Evolutionary conservation across 768 basidiomycete species (phyloP), one percentile per base, ranked within the genome.

Genomic region (Tephrocybe sp.): DNA sequence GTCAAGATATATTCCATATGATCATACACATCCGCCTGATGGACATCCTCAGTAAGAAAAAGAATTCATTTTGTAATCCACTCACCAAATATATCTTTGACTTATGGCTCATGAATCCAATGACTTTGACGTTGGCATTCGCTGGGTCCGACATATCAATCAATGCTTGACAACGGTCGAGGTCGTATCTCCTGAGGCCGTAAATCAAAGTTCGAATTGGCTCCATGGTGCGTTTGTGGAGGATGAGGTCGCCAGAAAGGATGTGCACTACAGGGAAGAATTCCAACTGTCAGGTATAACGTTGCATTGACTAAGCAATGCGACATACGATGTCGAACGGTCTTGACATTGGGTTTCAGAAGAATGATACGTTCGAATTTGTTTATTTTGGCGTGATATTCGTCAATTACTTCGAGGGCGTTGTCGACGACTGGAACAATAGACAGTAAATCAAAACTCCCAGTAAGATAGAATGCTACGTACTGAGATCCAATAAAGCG

Each of bases 1-100:
- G 74, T 72, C 21, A 90, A 61, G 29, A 85, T 80, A 50, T 84
- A 84, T 47, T 88, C 87, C 71, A 85, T 82, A 55, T 90, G 88
- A 59, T 90, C 88, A 51, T 78, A 74, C 1, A 88, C 84, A 60
- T 89, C 87, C 9, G 85, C 84, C 82, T 84, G 47, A 7, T 24
- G 1, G n/a, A 16, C 27, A 53, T 23, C 19, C 13, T 18, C 8
- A 27, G 16, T 39, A 39, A 38, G 15, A 4, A 47, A 5, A 22
- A n/a, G n/a, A n/a, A n/a, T n/a, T n/a, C n/a, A n/a, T n/a, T n/a
- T n/a, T n/a, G n/a, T n/a, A n/a, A n/a, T n/a, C n/a, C n/a, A 64
- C 74, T 13, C 33, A 84, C 84, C 45, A 85, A 68, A 60, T 87
- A 86, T 9, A 84, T 83, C 60, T 84, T 86, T 3, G 80, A 61